Evolutionary conservation across 2,329 filamentous ascomycete genomes (phyloP).

Genomic region (Sarocladiaceae sp.): DNA sequence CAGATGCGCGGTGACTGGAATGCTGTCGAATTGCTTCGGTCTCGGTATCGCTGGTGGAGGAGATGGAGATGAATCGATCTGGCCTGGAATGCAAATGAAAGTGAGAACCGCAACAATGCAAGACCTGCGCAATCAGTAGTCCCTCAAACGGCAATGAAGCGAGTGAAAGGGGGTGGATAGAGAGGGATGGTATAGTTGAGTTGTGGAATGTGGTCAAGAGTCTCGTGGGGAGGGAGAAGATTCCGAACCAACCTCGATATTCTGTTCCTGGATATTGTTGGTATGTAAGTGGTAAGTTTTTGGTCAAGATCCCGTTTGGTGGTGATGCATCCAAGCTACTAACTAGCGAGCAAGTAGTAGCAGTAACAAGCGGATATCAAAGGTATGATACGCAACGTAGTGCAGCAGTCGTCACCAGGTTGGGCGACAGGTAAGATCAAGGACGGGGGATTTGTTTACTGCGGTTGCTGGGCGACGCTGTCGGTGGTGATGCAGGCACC

Average conservation of each 20-base stretch:
- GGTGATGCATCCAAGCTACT: not conserved
- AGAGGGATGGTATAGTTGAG: not conserved
- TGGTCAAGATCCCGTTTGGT: not conserved
- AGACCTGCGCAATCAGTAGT: slow-evolving; percentile 10
- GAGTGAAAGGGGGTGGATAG: slow-evolving; percentile 6
- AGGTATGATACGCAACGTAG: no score
- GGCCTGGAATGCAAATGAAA: slow-evolving; percentile 7
- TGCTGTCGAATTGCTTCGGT: not conserved
- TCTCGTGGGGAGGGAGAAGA: not conserved
- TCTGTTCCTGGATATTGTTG: not conserved
- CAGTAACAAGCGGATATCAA: not conserved
- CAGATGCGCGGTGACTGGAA: slow-evolving; percentile 6
- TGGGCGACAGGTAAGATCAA: not conserved
- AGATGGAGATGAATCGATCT: not conserved
- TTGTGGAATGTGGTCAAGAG: slow-evolving; percentile 3
- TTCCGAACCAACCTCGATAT: not conserved
- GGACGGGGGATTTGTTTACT: slow-evolving; percentile 8
- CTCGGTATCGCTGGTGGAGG: not conserved
- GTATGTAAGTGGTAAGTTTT: not conserved
- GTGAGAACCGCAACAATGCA: slow-evolving; percentile 5
- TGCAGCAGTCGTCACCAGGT: not conserved
- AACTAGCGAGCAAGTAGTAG: not conserved
- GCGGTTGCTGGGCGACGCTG: slow-evolving; percentile 4
- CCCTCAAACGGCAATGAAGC: slow-evolving; percentile 5
- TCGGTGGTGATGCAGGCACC: not conserved